Conservation (phyloP, 805 yeast genomes). For the Kazachstania taianensis region DNA sequence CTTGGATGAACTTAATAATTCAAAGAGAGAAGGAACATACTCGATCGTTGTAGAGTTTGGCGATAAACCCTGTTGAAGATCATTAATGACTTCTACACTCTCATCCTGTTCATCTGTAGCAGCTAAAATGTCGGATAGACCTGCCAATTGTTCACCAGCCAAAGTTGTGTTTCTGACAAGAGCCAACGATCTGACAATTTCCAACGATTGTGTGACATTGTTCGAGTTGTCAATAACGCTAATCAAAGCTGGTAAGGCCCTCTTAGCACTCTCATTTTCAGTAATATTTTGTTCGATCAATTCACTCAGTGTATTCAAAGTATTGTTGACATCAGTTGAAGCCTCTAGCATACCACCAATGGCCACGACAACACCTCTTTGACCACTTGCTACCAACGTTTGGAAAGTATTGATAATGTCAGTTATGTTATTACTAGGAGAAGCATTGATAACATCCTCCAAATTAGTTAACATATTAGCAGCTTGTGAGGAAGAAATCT, state of each 20-base stretch:
- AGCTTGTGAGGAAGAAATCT: conserved; percentile 11
- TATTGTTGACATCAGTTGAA: conserved; percentile 13
- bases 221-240: conserved; percentile 11
- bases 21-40: conserved; percentile 17
- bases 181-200: conserved; percentile 15
- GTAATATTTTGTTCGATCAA: conserved; percentile 17
- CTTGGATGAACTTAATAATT: conserved; percentile 15
- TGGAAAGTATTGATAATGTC: conserved; percentile 11
- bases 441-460: not conserved
- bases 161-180: conserved; percentile 12
- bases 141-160: conserved; percentile 17
- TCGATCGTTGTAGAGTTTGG: conserved; percentile 11
- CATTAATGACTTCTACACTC: conserved; percentile 10
- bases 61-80: conserved; percentile 12
- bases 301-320: conserved; percentile 11
- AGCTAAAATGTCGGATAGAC: conserved; percentile 16
- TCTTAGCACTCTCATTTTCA: conserved; percentile 13
- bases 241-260: conserved; percentile 15
- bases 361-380: conserved; percentile 15
- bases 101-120: conserved; percentile 15
- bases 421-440: conserved; percentile 2
- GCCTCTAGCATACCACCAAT: conserved; percentile 11
- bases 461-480: conserved; percentile 13
- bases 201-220: conserved; percentile 13
- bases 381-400: conserved; percentile 9